phyloP scores from a whole-genome alignment of 495 filamentous ascomycete species.

The Arthonia radiata region DNA sequence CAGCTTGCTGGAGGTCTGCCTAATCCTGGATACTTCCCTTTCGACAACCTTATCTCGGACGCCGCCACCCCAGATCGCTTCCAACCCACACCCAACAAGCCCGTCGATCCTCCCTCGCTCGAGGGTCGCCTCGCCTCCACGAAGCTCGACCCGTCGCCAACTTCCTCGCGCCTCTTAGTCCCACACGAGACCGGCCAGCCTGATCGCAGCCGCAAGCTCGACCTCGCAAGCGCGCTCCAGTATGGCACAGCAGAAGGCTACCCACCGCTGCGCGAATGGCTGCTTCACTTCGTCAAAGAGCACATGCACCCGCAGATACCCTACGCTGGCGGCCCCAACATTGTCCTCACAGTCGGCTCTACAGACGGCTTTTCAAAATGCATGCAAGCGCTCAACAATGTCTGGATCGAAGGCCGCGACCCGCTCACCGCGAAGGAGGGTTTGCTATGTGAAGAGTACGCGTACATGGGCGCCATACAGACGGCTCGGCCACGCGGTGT shows the following conservation, averaged over 20 bases:
- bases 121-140: constrained; percentile 6
- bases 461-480: constrained; percentile 49
- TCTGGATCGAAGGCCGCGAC: constrained; percentile 45
- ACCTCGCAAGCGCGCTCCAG: constrained; percentile 60
- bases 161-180: constrained; percentile 32
- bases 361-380: constrained; percentile 70
- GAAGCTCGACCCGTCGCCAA: constrained; percentile 9
- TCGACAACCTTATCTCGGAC: constrained; percentile 69
- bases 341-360: constrained; percentile 49
- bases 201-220: constrained; percentile 40
- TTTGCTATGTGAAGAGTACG: constrained; percentile 51
- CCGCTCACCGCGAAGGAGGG: constrained; percentile 40
- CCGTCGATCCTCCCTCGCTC: constrained; percentile 19
- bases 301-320: constrained; percentile 61
- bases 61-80: constrained; percentile 48
- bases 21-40: constrained; percentile 61
- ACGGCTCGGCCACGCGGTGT: constrained; percentile 42
- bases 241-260: constrained; percentile 64
- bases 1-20: constrained; percentile 81
- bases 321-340: constrained; percentile 49
- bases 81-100: constrained; percentile 35
- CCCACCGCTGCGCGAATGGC: constrained; percentile 43
- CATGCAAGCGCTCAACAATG: constrained; percentile 42
- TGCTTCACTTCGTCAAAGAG: constrained; percentile 51
- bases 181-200: constrained; percentile 34